Percentiles rank a stretch among this genome's conserved stretches.
These are phyloP conservation scores for Kandelia obovata DNA, from an alignment of 345 rosid species.

Conservation along the genomic window DNA sequence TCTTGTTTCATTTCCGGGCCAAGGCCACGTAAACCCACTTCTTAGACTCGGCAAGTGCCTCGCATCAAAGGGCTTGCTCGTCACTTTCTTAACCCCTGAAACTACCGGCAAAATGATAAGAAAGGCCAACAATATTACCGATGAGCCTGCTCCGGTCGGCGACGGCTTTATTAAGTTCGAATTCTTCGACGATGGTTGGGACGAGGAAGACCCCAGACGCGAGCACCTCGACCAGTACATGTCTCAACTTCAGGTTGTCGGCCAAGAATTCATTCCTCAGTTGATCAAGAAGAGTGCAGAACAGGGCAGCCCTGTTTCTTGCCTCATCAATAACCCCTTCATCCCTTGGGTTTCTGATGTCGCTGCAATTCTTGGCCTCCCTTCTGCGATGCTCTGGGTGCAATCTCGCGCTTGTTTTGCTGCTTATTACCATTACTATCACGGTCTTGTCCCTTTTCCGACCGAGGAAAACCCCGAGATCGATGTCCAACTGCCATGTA, in stretches of 20 bases:
- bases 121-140: constrained; percentile 39
- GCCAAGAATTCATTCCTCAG: constrained; percentile 38
- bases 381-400: constrained; percentile 92
- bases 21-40: constrained; percentile 82
- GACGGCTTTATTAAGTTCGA: constrained; percentile 65
- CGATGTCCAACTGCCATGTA: constrained; percentile 60
- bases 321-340: constrained; percentile 80
- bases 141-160: constrained; percentile 48
- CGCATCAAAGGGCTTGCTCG: constrained; percentile 72
- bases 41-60: constrained; percentile 73
- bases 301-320: constrained; percentile 60
- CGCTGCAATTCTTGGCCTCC: constrained; percentile 59
- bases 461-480: constrained; percentile 40
- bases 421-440: constrained; percentile 57
- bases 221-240: constrained; percentile 35
- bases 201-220: constrained; percentile 48
- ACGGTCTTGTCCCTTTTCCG: constrained; percentile 57
- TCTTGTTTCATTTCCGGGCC: constrained; percentile 74
- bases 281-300: constrained; percentile 47
- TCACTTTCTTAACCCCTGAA: constrained; percentile 60
- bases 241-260: constrained; percentile 48
- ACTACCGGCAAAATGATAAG: constrained; percentile 51
- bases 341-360: constrained; percentile 84
- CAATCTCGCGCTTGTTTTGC: constrained; percentile 81
- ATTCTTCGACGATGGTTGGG: constrained; percentile 60